Base-by-base conservation (phyloP, 352 stramenopile species). In the Phytophthora colocasiae region DNA sequence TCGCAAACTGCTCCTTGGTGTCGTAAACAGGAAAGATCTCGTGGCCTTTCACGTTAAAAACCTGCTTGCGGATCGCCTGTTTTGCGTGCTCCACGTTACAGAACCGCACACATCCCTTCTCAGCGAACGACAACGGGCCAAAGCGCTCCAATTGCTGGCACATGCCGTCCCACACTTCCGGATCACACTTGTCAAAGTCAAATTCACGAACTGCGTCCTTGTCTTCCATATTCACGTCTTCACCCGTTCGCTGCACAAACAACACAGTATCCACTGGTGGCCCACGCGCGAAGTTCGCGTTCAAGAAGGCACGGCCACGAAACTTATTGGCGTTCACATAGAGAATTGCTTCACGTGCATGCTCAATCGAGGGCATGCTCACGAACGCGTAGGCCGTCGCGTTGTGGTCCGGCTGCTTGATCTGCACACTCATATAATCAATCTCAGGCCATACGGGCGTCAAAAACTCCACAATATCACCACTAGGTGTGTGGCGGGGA, bases 1-100 rank as follows among this genome's bases (percentile, higher is more conserved):
- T 76, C 31, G 72, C 50, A 12, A 83, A 67, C 51, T 94, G 85
- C 40, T 89, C 83, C 45, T 89, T 81, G 6, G 77, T 79, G 43
- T 91, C 82, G 40, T 92, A 94, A 9, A 91, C 66, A 22, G 82
- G 80, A 31, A 90, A 77, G 38, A 94, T 81, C 19, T 87, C 77
- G 27, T 77, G 70, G 2, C 66, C 74, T n/a, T 78, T 69, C 39
- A 92, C 55, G 14, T 50, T 70, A 27, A 87, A 79, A 47, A 78
- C 54, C 19, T 82, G 71, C 41, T 78, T 81, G 0, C 71, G 71
- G 22, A 92, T 87, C 24, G 78, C 83, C 8, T 63, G 46, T 51
- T 90, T 92, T n/a, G 86, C 86, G 27, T 73, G 66, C 3, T 92
- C 84, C 2, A 81, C 43, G 15, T 57, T 68, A 27, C 61, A 66